Evolutionary conservation across 2,329 filamentous ascomycete species (phyloP).

Genomic region (Fusarium sp.): DNA sequence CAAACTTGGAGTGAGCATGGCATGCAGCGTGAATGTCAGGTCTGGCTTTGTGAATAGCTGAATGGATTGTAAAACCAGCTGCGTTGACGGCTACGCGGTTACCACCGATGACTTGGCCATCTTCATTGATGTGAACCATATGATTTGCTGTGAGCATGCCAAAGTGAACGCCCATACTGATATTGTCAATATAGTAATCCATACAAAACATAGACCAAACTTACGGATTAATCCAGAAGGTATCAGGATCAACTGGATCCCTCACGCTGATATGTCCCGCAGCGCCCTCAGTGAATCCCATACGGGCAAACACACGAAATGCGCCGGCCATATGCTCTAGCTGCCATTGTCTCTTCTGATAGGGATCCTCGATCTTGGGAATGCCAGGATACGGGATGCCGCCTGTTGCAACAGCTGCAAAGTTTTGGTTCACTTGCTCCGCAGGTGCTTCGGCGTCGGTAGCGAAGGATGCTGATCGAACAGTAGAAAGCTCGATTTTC

Average conservation of each 20-base stretch:
- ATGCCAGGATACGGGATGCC: constrained; percentile 62
- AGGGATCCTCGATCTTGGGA: constrained; percentile 66
- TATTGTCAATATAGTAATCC: neutral
- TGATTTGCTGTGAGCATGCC: constrained; percentile 71
- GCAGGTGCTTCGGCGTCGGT: constrained; percentile 36
- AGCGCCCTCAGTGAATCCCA: constrained; percentile 71
- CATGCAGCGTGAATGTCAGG: constrained; percentile 72
- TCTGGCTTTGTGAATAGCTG: constrained; percentile 69
- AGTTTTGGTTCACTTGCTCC: constrained; percentile 41
- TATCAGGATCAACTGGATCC: constrained; percentile 69
- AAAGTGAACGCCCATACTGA: constrained; percentile 68
- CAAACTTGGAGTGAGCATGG: constrained; percentile 70
- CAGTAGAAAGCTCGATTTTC: neutral
- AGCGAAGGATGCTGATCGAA: constrained; percentile 34
- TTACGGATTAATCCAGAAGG: constrained; percentile 75
- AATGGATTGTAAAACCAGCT: constrained; percentile 74
- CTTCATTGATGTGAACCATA: constrained; percentile 72
- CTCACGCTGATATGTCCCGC: constrained; percentile 74
- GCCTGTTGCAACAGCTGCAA: constrained; percentile 48
- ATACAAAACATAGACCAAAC: neutral
- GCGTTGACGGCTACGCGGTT: constrained; percentile 69
- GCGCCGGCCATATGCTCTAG: constrained; percentile 60
- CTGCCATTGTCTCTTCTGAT: constrained; percentile 53
- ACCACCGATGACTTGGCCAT: constrained; percentile 71
- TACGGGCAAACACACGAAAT: constrained; percentile 62